A percentile compares a stretch with the other conserved stretches of the same genome.
Conservation (phyloP, 345 rosid species). For the Iberis pinnata region DNA sequence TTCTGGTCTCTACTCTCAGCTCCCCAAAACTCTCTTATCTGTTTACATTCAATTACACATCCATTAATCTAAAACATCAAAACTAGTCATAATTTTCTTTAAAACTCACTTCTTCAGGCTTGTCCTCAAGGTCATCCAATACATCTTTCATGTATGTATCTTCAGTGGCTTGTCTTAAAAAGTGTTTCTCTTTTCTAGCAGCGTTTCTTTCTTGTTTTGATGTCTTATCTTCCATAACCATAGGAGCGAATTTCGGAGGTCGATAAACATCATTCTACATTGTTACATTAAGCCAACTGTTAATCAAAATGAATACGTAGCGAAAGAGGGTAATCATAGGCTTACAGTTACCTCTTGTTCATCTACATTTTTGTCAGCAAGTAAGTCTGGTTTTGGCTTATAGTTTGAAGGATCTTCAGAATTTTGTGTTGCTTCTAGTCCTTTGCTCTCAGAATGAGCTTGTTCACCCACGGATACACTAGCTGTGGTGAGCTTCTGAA, state of each 20-base stretch:
- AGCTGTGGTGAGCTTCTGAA: conserved; percentile 64
- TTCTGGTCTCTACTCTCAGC: conserved; percentile 59
- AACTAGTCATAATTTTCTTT: neutral
- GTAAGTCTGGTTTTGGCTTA: conserved; percentile 81
- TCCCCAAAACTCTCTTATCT: conserved; percentile 62
- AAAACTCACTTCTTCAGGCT: conserved; percentile 76
- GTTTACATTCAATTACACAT: conserved; percentile 24
- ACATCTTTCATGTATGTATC: conserved; percentile 56
- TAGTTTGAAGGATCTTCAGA: conserved; percentile 61
- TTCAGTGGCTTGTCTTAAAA: conserved; percentile 43
- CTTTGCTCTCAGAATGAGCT: conserved; percentile 27
- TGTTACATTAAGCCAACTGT: conserved; percentile 17
- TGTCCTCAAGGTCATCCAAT: conserved; percentile 71
- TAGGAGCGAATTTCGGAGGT: conserved; percentile 73
- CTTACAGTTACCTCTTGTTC: conserved; percentile 11
- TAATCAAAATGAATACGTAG: conserved; percentile 8
- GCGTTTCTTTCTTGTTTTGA: conserved; percentile 65
- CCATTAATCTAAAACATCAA: conserved; percentile 13
- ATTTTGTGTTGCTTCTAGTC: conserved; percentile 32
- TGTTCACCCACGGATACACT: conserved; percentile 19
- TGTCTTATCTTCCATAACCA: conserved; percentile 66
- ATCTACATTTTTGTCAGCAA: conserved; percentile 45
- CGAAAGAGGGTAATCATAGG: neutral
- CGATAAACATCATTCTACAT: conserved; percentile 55
- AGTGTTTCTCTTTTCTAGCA: conserved; percentile 60